Evolutionary conservation across 768 basidiomycete species (phyloP).

Genomic region (Tulasnella sp.): DNA sequence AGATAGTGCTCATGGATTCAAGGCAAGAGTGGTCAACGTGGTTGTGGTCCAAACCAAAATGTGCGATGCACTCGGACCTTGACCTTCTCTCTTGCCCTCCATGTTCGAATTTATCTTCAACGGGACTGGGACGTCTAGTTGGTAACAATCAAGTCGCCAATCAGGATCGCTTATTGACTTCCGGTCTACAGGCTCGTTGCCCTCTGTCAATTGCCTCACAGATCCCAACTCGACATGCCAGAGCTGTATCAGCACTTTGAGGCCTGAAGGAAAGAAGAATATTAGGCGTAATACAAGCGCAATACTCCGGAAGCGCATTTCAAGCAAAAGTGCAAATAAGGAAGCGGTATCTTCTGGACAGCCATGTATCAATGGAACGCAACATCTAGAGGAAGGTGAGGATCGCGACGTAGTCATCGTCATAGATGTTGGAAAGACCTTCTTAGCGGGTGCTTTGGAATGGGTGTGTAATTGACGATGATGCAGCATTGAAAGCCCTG

Average conservation of each 20-base stretch:
- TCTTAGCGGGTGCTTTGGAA: conserved; percentile 41
- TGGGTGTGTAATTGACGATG: background rate
- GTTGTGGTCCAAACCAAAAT: conserved; percentile 6
- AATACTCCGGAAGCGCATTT: conserved; percentile 37
- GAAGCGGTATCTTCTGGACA: too few relatives aligned
- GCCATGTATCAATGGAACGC: conserved; percentile 17
- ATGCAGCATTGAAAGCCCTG: background rate
- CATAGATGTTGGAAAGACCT: conserved; percentile 80
- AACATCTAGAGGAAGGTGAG: background rate
- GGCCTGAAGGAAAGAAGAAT: conserved; percentile 69
- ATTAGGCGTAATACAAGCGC: conserved; percentile 74
- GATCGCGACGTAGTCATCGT: conserved; percentile 32
- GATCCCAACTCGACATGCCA: conserved; percentile 46
- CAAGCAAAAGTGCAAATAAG: background rate
- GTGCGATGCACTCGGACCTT: conserved; percentile 7
- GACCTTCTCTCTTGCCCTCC: background rate
- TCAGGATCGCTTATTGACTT: too few relatives aligned
- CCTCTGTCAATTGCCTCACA: conserved; percentile 59
- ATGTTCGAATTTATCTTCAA: conserved; percentile 61
- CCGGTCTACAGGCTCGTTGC: conserved; percentile 40
- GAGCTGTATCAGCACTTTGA: conserved; percentile 59
- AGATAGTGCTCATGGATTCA: conserved; percentile 1
- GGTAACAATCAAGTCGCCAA: background rate
- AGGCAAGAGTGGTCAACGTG: background rate
- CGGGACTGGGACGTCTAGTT: conserved; percentile 64